These are phyloP conservation scores for Talaromyces atroroseus DNA, from an alignment of 2,329 filamentous ascomycete species.

Conservation along the genomic window DNA sequence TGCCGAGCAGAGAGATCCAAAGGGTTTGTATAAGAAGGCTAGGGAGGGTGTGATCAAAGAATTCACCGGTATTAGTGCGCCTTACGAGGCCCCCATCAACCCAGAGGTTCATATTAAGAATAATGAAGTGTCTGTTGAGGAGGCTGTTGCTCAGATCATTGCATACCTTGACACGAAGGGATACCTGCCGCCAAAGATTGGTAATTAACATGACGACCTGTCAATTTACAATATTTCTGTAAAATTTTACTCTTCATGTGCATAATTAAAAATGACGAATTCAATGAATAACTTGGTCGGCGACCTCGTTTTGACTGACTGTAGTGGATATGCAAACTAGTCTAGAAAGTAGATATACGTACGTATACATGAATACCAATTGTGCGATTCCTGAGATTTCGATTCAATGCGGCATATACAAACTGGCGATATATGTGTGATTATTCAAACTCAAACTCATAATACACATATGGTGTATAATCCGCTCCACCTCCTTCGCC, in stretches of 20 bases:
- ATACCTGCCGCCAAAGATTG: constrained; percentile 45
- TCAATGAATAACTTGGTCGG: neutral
- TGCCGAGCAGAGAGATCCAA: constrained; percentile 91
- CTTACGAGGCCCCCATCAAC: constrained; percentile 82
- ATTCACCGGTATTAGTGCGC: constrained; percentile 91
- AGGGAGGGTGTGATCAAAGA: constrained; percentile 90
- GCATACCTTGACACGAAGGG: constrained; percentile 68
- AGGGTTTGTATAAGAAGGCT: constrained; percentile 97
- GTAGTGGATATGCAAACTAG: neutral
- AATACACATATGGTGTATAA: constrained; percentile 96
- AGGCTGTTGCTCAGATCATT: constrained; percentile 80
- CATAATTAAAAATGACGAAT: neutral
- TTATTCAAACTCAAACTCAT: constrained; percentile 76
- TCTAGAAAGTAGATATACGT: neutral
- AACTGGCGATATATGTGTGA: neutral
- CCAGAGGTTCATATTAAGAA: constrained; percentile 86
- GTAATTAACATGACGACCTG: constrained; percentile 8
- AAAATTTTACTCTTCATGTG: neutral
- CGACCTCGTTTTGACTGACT: neutral
- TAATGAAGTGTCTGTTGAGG: constrained; percentile 75
- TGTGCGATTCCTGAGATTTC: constrained; percentile 16
- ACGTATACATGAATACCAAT: neutral
- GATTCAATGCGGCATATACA: constrained; percentile 1
- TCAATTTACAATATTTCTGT: neutral
- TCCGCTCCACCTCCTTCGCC: constrained; percentile 66